Evolutionary conservation across 345 rosid genomes (phyloP).

Genomic region (Hevea brasiliensis): DNA sequence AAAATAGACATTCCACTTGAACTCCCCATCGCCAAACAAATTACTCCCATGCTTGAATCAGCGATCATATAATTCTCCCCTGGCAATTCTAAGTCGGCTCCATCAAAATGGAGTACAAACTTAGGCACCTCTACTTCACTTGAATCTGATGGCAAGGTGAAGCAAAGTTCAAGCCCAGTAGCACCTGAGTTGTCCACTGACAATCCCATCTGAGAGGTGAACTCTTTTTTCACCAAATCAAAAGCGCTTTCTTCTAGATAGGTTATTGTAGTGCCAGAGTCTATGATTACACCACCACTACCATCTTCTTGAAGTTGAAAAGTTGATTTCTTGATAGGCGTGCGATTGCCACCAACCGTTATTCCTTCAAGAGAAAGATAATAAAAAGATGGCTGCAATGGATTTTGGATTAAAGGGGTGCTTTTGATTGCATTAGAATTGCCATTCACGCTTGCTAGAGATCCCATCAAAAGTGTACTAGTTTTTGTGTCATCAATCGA

Average conservation of each 20-base stretch:
- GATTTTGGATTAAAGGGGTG: constrained; percentile 57
- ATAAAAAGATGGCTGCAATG: constrained; percentile 78
- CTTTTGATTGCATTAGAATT: constrained; percentile 34
- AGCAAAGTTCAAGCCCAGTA: constrained; percentile 86
- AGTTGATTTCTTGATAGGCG: constrained; percentile 62
- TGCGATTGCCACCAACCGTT: constrained; percentile 62
- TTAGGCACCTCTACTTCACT: constrained; percentile 55
- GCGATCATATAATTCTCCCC: constrained; percentile 77
- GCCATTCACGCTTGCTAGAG: constrained; percentile 34
- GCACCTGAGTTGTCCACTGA: constrained; percentile 50
- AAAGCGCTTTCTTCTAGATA: constrained; percentile 63
- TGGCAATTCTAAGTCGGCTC: constrained; percentile 74
- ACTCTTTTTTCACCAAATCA: constrained; percentile 48
- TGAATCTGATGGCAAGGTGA: constrained; percentile 42
- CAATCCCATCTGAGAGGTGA: constrained; percentile 49
- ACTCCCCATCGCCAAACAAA: constrained; percentile 87
- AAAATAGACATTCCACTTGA: constrained; percentile 85
- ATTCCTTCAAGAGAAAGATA: constrained; percentile 85
- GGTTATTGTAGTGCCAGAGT: constrained; percentile 89
- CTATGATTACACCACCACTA: constrained; percentile 82
- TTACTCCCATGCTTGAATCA: constrained; percentile 54
- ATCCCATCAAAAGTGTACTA: constrained; percentile 71
- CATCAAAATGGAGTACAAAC: constrained; percentile 69
- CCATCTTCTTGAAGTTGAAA: constrained; percentile 70
- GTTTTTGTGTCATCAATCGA: constrained; percentile 53